These are phyloP conservation scores for Lobosporangium transversale DNA, from an alignment of 192 early-diverging fungal species.

Conservation along the genomic window DNA sequence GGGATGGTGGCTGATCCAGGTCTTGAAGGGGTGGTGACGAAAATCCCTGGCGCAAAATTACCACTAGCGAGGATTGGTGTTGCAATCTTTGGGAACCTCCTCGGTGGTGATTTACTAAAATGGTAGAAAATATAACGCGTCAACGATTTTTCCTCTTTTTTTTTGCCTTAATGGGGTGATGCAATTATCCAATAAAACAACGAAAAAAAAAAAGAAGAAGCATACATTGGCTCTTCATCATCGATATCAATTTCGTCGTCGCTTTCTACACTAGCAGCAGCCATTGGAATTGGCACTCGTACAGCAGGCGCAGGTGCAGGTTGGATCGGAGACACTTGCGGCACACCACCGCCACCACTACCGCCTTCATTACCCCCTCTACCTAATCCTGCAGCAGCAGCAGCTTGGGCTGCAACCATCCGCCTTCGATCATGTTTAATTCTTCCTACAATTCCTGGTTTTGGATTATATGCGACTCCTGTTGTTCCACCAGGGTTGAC, in stretches of 20 bases:
- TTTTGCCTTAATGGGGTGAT: too few relatives aligned
- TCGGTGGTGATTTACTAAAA: conserved; percentile 48
- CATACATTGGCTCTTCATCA: conserved; percentile 65
- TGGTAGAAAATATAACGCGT: neutral
- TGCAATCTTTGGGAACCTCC: conserved; percentile 45
- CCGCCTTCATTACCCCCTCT: conserved; percentile 43
- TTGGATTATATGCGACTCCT: conserved; percentile 2
- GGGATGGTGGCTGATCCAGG: conserved; percentile 51
- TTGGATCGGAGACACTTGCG: conserved; percentile 25
- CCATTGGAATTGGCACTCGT: conserved; percentile 38
- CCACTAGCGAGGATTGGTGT: conserved; percentile 38
- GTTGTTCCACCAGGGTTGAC: neutral
- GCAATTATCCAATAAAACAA: too few relatives aligned
- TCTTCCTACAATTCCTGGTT: conserved; percentile 18
- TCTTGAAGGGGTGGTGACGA: conserved; percentile 59
- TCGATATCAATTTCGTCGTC: conserved; percentile 74
- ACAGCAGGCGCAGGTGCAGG: conserved; percentile 31
- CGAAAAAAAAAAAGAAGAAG: neutral
- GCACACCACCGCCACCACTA: conserved; percentile 21
- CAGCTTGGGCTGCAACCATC: conserved; percentile 58
- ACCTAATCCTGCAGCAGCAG: conserved; percentile 58
- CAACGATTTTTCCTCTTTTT: too few relatives aligned
- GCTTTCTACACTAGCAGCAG: conserved; percentile 57
- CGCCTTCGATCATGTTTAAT: conserved; percentile 51
- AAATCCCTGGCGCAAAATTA: conserved; percentile 57